Base-by-base conservation (phyloP, 139 green algal genomes). In the Trebouxia sp. region DNA sequence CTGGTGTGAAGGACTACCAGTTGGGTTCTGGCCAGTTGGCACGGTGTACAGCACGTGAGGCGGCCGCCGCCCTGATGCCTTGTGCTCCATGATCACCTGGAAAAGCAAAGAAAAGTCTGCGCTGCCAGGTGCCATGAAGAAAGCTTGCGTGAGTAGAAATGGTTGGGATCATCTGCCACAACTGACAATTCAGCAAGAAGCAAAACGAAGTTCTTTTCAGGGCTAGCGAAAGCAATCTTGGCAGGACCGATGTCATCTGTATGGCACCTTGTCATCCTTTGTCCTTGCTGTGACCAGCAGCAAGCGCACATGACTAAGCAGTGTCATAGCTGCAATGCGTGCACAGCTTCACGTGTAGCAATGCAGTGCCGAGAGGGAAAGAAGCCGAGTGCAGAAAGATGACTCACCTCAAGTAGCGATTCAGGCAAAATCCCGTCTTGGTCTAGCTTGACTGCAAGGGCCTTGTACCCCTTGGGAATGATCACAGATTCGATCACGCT, bases 11-110 rank as follows among this genome's bases (percentile, higher is more conserved):
- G 2, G 20, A 69, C 5, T 35, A 80, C 93, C 92, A 17, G 92
- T 95, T 26, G 93, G 91, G 83, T 96, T 96, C 47, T 95, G 93
- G 30, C 85, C 92, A 3, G 83, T 86, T 51, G 93, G 93, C 22
- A 96, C 88, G 45, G 82, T 90, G 85, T 97, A 97, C 67, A 85
- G 35, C 35, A 85, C 38, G 39, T 75, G 65, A 9, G 83, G 83
- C 51, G 53, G 53, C 1, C 43, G 50, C 0, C 41, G 37, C 5
- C 83, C 82, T 35, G 58, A 38, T 4, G 41, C 62, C 26, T 41
- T 24, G 5, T 45, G 26, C 45, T 50, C n/a, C 47, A 56, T 42
- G 66, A 91, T 53, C 41, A 77, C 67, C 67, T 77, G 67, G 15
- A 58, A 17, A 58, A 17, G 48, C 48, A 58, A 14, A n/a, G 48